Evolutionary conservation across 2,329 filamentous ascomycete genomes (phyloP).

Genomic region (Sclerotinia minor): DNA sequence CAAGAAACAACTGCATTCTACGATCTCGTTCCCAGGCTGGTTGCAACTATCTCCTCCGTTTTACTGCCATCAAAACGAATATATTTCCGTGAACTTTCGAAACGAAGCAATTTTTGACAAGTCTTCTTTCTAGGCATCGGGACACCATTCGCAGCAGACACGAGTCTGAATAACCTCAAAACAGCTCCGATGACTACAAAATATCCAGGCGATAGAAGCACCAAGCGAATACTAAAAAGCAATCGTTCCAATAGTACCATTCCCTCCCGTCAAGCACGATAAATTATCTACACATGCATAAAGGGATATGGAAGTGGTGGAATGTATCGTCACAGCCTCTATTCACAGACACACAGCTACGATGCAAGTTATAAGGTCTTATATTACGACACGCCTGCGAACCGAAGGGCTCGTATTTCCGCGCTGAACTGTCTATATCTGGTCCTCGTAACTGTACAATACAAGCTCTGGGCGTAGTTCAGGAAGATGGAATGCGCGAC

Average conservation of each 20-base stretch:
- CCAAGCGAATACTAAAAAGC: no score
- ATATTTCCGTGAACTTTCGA: rapidly evolving
- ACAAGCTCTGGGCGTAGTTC: no score
- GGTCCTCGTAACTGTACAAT: not conserved
- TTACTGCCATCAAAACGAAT: not conserved
- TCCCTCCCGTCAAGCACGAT: not conserved
- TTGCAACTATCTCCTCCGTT: not conserved
- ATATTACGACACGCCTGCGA: no score
- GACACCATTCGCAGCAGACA: not conserved
- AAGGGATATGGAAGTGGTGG: not conserved
- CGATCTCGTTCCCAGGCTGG: no score
- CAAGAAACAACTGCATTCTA: no score
- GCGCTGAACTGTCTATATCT: no score
- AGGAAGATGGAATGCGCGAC: no score
- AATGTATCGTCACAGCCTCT: not conserved
- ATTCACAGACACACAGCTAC: no score
- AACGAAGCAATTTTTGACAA: not conserved
- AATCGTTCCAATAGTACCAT: not conserved
- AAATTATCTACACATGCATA: not conserved
- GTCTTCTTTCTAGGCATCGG: not conserved
- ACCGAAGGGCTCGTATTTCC: no score
- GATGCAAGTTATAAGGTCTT: not conserved
- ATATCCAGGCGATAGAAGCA: no score
- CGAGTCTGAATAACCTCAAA: no score
- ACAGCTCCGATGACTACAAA: no score